Evolutionary conservation across 106 monocot genomes (phyloP).

Genomic region (Cymbidium sinense): DNA sequence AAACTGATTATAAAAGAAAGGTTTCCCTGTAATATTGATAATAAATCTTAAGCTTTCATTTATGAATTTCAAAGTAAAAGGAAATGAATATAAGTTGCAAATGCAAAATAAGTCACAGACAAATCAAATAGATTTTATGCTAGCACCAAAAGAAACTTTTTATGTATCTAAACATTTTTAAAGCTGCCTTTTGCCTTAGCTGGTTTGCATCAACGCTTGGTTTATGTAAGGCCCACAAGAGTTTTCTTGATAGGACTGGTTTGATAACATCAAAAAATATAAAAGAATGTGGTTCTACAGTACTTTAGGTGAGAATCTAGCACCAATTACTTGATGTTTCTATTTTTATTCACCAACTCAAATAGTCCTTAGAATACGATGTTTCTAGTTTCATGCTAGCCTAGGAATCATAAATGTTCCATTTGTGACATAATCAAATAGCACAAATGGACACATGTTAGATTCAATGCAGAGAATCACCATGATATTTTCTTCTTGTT

Average conservation of each 20-base stretch:
- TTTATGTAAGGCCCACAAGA: background rate
- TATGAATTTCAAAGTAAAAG: background rate
- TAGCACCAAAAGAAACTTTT: background rate
- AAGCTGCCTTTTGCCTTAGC: background rate
- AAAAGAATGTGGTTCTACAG: constrained; percentile 3
- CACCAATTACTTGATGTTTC: background rate
- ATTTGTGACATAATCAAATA: background rate
- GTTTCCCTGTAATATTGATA: background rate
- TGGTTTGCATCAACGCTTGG: background rate
- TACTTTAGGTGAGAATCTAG: background rate
- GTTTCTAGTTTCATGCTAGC: background rate
- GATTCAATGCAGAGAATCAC: background rate
- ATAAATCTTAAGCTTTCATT: background rate
- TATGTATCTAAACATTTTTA: background rate
- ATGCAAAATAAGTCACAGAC: background rate
- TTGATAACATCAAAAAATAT: background rate
- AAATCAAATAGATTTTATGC: background rate
- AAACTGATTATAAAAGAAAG: background rate
- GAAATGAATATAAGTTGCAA: background rate
- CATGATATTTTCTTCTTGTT: background rate
- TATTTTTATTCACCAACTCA: background rate
- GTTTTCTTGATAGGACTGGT: background rate
- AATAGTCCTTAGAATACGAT: background rate
- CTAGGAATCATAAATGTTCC: background rate
- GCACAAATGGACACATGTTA: background rate